Conservation (phyloP, 75 land plant species). For the Pinus tabuliformis region DNA sequence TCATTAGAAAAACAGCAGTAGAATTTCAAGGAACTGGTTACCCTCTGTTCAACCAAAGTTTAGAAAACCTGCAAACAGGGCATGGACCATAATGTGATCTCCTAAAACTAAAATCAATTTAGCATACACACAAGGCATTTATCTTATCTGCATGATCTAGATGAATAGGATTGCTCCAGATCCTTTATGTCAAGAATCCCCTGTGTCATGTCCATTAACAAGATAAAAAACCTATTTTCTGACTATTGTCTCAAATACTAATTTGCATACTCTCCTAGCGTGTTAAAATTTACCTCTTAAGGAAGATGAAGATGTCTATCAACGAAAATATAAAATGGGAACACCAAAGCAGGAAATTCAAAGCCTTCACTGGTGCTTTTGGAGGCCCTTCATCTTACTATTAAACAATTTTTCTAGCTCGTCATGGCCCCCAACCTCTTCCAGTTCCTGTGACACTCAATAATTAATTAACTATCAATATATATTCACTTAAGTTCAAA, state of each 20-base stretch:
- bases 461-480: neutral
- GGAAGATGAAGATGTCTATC: neutral
- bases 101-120: neutral
- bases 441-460: conserved; percentile 52
- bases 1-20: neutral
- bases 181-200: neutral
- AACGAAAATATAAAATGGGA: neutral
- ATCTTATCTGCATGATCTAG: neutral
- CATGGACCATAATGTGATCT: neutral
- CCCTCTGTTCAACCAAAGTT: neutral
- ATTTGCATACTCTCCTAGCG: neutral
- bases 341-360: neutral
- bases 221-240: neutral
- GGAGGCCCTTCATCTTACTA: conserved; percentile 23
- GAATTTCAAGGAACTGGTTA: neutral
- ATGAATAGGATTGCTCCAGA: neutral
- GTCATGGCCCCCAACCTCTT: conserved; percentile 67
- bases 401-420: conserved; percentile 71
- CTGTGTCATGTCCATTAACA: neutral
- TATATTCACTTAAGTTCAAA: neutral
- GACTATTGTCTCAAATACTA: neutral
- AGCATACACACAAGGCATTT: neutral
- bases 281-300: neutral
- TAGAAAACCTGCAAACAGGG: neutral
- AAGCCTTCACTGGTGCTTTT: neutral